Conservation (phyloP, 108 stramenopile genomes). For the Tribonema minus region DNA sequence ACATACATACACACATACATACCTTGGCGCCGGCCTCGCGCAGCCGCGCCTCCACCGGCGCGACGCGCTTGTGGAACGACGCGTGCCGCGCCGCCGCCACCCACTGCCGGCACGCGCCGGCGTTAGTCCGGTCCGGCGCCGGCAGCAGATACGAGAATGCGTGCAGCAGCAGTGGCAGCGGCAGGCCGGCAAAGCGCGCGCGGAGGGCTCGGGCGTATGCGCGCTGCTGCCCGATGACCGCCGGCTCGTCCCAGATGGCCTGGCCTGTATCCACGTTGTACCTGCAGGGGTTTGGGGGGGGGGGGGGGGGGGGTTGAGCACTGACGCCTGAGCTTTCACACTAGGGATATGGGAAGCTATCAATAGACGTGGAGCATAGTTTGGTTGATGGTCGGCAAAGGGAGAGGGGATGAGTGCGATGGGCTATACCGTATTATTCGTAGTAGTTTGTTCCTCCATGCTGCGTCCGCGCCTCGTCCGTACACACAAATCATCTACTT, state of each 20-base stretch:
- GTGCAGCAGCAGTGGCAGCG: constrained; percentile 21
- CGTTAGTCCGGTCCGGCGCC: constrained; percentile 12
- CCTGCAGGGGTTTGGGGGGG: too few relatives aligned
- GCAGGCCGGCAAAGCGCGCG: constrained; percentile 23
- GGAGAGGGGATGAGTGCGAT: too few relatives aligned
- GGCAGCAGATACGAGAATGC: constrained; percentile 16
- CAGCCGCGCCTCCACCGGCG: constrained; percentile 27
- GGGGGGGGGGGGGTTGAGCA: too few relatives aligned
- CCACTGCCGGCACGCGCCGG: constrained; percentile 10
- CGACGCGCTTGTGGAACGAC: constrained; percentile 22
- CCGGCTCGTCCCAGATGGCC: constrained; percentile 47
- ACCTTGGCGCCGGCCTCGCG: constrained; percentile 3
- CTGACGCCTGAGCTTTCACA: background rate
- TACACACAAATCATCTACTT: too few relatives aligned
- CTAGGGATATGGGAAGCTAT: background rate
- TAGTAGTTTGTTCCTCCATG: too few relatives aligned
- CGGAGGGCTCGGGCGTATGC: constrained; percentile 23
- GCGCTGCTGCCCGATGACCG: constrained; percentile 19
- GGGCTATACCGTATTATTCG: too few relatives aligned
- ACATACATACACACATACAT: too few relatives aligned
- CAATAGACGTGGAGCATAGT: background rate
- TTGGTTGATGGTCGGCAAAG: too few relatives aligned
- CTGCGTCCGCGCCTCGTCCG: too few relatives aligned
- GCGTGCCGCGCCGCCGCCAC: constrained; percentile 22
- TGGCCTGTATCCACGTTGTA: constrained; percentile 49